phyloP scores from a whole-genome alignment of 768 basidiomycete species.

The Calocybe indica region DNA sequence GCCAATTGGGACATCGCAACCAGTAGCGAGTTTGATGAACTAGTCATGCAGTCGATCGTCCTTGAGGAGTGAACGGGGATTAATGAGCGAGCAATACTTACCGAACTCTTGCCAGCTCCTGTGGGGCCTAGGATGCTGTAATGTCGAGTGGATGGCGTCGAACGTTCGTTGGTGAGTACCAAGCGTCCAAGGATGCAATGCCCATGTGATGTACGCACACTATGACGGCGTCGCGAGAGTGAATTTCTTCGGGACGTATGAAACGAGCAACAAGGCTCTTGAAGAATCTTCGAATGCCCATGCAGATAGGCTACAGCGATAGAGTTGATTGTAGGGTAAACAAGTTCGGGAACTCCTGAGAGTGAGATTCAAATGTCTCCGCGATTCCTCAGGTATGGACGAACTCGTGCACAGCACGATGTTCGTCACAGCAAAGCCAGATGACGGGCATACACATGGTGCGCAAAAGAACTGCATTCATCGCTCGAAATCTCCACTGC shows the following conservation, averaged over 20 bases:
- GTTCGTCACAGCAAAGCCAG: background rate
- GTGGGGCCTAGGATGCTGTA: background rate
- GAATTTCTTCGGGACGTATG: constrained; percentile 1
- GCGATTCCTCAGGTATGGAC: background rate
- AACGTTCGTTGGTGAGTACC: too few relatives aligned
- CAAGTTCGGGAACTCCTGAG: background rate
- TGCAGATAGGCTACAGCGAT: background rate
- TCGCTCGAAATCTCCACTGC: constrained; percentile 61
- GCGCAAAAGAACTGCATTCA: too few relatives aligned
- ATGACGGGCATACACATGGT: background rate
- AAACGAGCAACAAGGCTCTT: background rate
- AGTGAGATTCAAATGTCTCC: background rate
- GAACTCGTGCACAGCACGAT: background rate
- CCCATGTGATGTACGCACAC: background rate
- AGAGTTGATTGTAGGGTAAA: background rate
- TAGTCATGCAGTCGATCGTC: background rate
- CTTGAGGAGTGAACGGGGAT: background rate
- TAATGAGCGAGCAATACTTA: background rate
- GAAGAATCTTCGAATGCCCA: constrained; percentile 1
- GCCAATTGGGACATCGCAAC: background rate
- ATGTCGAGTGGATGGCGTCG: too few relatives aligned
- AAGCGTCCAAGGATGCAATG: too few relatives aligned
- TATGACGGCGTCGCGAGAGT: background rate
- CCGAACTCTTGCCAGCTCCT: constrained; percentile 1
- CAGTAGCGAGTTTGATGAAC: background rate